A percentile compares a stretch with the other conserved stretches of the same genome.
Conservation (phyloP, 495 filamentous ascomycete genomes). For the Neurospora tetraspora region DNA sequence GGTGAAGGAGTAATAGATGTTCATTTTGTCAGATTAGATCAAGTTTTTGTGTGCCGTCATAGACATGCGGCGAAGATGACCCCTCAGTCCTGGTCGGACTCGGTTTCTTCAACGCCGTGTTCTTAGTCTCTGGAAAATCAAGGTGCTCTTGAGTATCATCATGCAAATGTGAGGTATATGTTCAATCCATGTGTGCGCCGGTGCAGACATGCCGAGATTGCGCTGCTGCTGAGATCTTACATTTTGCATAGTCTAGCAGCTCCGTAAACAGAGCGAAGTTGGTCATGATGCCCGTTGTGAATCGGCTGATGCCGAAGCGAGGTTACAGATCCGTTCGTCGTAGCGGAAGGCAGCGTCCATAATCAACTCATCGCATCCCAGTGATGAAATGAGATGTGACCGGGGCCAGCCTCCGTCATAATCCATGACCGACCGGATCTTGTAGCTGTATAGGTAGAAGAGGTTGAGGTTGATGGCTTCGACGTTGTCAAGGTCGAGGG, state of each 20-base stretch:
- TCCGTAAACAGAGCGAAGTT: neutral
- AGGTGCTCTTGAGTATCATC: slow-evolving; percentile 36
- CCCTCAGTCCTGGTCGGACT: slow-evolving; percentile 25
- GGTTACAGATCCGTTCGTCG: neutral
- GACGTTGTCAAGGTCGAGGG: neutral
- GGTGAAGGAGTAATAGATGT: neutral
- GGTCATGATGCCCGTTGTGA: neutral
- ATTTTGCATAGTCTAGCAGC: neutral
- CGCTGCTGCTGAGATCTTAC: neutral
- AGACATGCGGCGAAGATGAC: slow-evolving; percentile 39
- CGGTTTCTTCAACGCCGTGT: slow-evolving; percentile 33
- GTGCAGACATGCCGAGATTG: neutral
- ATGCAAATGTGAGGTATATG: slow-evolving; percentile 12
- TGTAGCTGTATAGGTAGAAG: neutral
- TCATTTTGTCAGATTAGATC: slow-evolving; percentile 43
- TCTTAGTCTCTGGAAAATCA: slow-evolving; percentile 29
- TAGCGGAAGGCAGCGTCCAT: neutral
- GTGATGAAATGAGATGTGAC: neutral
- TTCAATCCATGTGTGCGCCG: neutral
- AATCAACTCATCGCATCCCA: neutral
- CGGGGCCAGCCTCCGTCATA: neutral
- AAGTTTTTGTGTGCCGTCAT: slow-evolving; percentile 39
- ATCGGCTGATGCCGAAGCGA: neutral
- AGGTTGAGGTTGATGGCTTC: neutral
- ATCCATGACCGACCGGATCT: neutral